phyloP scores from a whole-genome alignment of 805 yeast genomes.

The Kurtzmaniella fragi region DNA sequence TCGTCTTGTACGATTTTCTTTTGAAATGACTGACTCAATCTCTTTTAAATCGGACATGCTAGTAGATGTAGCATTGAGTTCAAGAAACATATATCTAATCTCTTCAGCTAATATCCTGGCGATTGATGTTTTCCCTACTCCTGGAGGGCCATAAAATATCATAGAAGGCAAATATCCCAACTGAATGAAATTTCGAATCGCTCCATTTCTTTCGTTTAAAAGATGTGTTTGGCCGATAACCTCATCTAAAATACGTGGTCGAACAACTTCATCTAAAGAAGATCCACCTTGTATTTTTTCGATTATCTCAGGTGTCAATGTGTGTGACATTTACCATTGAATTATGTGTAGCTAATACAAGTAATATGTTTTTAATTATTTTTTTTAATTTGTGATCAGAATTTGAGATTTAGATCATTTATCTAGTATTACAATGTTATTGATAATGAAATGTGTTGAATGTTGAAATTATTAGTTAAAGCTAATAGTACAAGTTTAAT shows the following conservation, averaged over 20 bases:
- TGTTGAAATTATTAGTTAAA: no score
- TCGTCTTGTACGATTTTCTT: conserved; percentile 44
- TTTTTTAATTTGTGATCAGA: no score
- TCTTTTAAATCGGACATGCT: conserved; percentile 62
- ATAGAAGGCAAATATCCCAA: conserved; percentile 74
- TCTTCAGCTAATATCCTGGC: conserved; percentile 59
- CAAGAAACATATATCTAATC: conserved; percentile 59
- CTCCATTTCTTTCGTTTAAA: conserved; percentile 55
- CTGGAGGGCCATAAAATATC: conserved; percentile 94
- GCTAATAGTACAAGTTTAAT: no score
- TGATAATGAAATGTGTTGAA: no score
- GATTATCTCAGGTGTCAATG: no score
- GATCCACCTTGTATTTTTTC: neutral
- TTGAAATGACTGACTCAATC: conserved; percentile 45
- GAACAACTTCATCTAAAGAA: conserved; percentile 73
- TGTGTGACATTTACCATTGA: no score
- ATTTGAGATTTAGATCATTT: no score
- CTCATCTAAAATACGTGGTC: conserved; percentile 68
- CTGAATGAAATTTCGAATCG: conserved; percentile 59
- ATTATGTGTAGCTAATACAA: no score
- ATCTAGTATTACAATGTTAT: no score
- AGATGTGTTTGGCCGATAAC: conserved; percentile 86
- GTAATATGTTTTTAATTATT: no score
- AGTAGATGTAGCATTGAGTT: conserved; percentile 78
- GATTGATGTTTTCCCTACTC: conserved; percentile 89